phyloP scores from a whole-genome alignment of 2,329 filamentous ascomycete genomes.

The Fusarium sp. region DNA sequence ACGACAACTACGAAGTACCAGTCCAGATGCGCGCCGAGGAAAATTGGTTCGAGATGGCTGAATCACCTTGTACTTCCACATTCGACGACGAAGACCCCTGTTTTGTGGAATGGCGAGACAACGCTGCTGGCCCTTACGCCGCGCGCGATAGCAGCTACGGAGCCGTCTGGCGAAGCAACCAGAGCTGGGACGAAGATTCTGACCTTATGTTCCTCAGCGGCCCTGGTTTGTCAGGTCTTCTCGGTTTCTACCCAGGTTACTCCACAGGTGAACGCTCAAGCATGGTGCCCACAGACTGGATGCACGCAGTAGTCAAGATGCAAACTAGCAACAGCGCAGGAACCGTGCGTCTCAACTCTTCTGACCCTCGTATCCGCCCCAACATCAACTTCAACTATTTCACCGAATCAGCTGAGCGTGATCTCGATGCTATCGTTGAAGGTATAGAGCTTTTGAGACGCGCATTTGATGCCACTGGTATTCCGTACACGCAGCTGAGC shows the following conservation, averaged over 20 bases:
- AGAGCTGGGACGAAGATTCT: slow-evolving; percentile 5
- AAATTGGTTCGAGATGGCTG: not conserved
- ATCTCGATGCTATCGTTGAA: slow-evolving; percentile 7
- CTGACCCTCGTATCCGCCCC: not conserved
- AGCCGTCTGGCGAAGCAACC: not conserved
- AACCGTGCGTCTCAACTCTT: slow-evolving; percentile 3
- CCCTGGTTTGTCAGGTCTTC: fast-evolving
- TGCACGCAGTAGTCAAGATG: slow-evolving; percentile 16
- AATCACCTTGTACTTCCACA: not conserved
- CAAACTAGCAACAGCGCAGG: slow-evolving; percentile 14
- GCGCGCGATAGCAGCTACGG: slow-evolving; percentile 6
- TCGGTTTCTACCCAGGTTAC: slow-evolving; percentile 9
- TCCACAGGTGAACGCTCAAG: not conserved
- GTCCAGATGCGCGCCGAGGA: slow-evolving; percentile 4
- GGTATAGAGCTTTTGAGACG: slow-evolving; percentile 7
- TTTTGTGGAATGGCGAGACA: slow-evolving; percentile 4
- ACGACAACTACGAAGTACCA: slow-evolving; percentile 2
- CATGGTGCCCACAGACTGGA: not conserved
- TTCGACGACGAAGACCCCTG: not conserved
- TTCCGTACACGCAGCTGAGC: not conserved
- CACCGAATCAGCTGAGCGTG: not conserved
- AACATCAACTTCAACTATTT: slow-evolving; percentile 21
- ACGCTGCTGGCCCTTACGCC: not conserved
- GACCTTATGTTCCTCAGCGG: slow-evolving; percentile 15
- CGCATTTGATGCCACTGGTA: slow-evolving; percentile 7